These are phyloP conservation scores for Cercospora zeae-maydis DNA, from an alignment of 2,329 filamentous ascomycete species.

Conservation along the genomic window DNA sequence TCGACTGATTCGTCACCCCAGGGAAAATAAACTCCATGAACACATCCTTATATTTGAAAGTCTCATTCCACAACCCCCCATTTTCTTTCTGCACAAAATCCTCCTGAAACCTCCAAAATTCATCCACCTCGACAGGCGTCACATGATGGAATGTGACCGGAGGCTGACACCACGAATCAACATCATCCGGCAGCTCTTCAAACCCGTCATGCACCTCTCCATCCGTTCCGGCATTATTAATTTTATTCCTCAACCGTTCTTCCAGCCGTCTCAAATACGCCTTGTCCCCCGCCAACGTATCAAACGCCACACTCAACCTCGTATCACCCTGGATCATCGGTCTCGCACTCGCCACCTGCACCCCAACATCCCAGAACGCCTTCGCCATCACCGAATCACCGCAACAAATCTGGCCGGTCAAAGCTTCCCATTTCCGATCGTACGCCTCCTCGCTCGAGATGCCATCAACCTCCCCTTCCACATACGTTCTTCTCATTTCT, in stretches of 20 bases:
- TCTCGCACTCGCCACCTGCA: slow-evolving; percentile 22
- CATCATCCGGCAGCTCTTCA: slow-evolving; percentile 14
- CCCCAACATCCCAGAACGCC: slow-evolving; percentile 27
- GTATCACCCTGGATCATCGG: slow-evolving; percentile 28
- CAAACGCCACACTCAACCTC: slow-evolving; percentile 13
- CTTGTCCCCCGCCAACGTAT: not conserved
- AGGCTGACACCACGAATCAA: slow-evolving; percentile 27
- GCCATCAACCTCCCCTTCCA: slow-evolving; percentile 3
- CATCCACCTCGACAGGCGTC: slow-evolving; percentile 17
- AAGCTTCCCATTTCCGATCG: slow-evolving; percentile 26
- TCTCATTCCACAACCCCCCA: not conserved
- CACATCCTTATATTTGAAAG: slow-evolving; percentile 16
- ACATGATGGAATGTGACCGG: slow-evolving; percentile 30
- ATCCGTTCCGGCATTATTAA: not conserved
- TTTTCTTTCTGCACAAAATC: slow-evolving; percentile 4
- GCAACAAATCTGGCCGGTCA: slow-evolving; percentile 23
- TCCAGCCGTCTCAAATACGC: not conserved
- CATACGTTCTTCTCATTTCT: slow-evolving; percentile 1
- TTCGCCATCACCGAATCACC: slow-evolving; percentile 28
- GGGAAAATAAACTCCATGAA: slow-evolving; percentile 11
- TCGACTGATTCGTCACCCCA: not conserved
- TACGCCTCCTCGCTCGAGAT: slow-evolving; percentile 11
- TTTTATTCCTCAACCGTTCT: not conserved
- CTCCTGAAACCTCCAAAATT: slow-evolving; percentile 22
- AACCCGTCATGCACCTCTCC: too few species aligned